Evolutionary conservation across 371 early-diverging fungal species (phyloP), one percentile per base, ranked within the genome.

Genomic region (Mucor mucedo): DNA sequence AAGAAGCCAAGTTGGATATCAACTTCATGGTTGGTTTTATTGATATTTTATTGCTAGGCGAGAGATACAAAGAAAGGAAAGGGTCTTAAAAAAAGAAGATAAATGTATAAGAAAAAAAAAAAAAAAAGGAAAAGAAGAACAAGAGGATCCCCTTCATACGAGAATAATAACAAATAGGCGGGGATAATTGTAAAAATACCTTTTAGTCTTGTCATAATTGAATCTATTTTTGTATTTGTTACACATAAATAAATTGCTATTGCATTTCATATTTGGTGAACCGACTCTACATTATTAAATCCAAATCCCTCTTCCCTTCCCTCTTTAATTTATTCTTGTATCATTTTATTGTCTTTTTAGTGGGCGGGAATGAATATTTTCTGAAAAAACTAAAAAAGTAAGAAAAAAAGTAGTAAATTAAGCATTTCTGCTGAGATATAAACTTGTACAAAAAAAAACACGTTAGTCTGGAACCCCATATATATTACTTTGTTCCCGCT

Each of bases 1-100:
- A 56, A 53, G 68, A 69, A 50, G 75, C 72, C 54, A 74, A 66
- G 44, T 47, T 65, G 30, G 67, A 66, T 52, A 65, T 48, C 53
- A 76, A 55, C 63, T 69, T 79, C 79, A 79, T n/a, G 29, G 44
- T 38, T 40, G 50, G 28, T 29, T 9, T 30, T 50, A 8, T 42
- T 55, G 14, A 13, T 41, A 5, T 38, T 54, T 8, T 40, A 38
- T 42, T 55, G 42, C 4, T 28, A 27, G 35, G 49, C 50, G n/a
- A 2, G 13, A 21, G 50, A 52, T 39, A 58, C 39, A 29, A 60
- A 50, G 32, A 60, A 64, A 50, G 41, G 27, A 64, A 57, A 52
- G 14, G 50, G 39, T 27, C 8, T 13, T 27, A 41, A 21, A 27
- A 32, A 30, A 11, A 30, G 9, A 10, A 49, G 13, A 66, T 29